Evolutionary conservation across 371 early-diverging fungal species (phyloP).

Genomic region (Sporodiniella umbellata): DNA sequence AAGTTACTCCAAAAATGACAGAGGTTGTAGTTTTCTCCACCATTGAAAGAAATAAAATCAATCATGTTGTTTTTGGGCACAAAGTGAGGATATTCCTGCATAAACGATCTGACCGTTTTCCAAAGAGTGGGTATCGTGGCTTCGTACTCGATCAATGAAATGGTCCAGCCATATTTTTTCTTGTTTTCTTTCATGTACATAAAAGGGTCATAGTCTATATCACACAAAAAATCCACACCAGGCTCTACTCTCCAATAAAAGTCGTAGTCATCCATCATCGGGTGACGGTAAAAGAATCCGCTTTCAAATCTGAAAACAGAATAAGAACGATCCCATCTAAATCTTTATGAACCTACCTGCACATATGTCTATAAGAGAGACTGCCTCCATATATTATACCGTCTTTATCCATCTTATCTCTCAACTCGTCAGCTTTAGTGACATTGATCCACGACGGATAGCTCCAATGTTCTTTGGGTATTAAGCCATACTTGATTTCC

Average conservation of each 20-base stretch:
- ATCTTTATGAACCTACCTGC: too few species aligned
- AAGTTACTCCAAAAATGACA: constrained; percentile 98
- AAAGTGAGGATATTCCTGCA: constrained; percentile 46
- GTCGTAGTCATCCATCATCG: constrained; percentile 70
- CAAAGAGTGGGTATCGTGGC: constrained; percentile 83
- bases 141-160: constrained; percentile 73
- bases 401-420: constrained; percentile 59
- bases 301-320: constrained; percentile 65
- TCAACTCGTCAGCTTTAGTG: constrained; percentile 52
- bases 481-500: constrained; percentile 48
- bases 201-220: constrained; percentile 91
- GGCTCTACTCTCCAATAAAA: constrained; percentile 98
- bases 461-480: constrained; percentile 78
- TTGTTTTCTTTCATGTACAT: constrained; percentile 78
- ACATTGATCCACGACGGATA: constrained; percentile 81
- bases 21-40: constrained; percentile 52
- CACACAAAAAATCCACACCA: constrained; percentile 79
- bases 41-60: constrained; percentile 30
- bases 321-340: too few species aligned
- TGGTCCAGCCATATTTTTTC: constrained; percentile 81
- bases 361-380: constrained; percentile 92
- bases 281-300: constrained; percentile 85
- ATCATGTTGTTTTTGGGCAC: constrained; percentile 35
- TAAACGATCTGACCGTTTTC: constrained; percentile 52
- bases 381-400: constrained; percentile 81